Evolutionary conservation across 2,329 filamentous ascomycete species (phyloP).

Genomic region (Paecilomyces sp.): DNA sequence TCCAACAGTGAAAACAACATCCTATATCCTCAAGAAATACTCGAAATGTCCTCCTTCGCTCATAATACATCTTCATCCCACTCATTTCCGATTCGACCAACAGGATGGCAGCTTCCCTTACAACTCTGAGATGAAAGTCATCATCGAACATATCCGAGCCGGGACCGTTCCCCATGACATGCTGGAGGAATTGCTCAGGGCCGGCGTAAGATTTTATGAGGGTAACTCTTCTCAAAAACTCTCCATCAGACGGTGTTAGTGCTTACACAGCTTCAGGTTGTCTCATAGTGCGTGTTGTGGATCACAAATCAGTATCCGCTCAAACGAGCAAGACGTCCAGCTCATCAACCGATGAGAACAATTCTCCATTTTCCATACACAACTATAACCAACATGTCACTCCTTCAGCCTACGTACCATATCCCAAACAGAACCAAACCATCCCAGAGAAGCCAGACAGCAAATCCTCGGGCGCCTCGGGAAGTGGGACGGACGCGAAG

Average conservation of each 20-base stretch:
- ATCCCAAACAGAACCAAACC: constrained; percentile 46
- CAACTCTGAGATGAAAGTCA: constrained; percentile 79
- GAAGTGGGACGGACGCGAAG: constrained; percentile 14
- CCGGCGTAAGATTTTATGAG: constrained; percentile 79
- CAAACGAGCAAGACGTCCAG: constrained; percentile 52
- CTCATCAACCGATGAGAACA: constrained; percentile 53
- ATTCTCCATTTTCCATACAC: constrained; percentile 74
- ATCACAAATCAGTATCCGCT: constrained; percentile 64
- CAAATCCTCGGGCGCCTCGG: constrained; percentile 15
- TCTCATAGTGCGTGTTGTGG: constrained; percentile 87
- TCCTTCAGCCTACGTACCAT: constrained; percentile 77
- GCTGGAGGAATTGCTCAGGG: constrained; percentile 65
- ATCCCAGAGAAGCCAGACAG: constrained; percentile 17
- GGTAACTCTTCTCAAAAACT: constrained; percentile 38
- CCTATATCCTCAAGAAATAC: constrained; percentile 79
- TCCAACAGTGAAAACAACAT: constrained; percentile 59
- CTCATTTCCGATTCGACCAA: constrained; percentile 85
- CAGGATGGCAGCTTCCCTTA: constrained; percentile 91
- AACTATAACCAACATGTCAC: constrained; percentile 88
- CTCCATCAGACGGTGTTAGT: constrained; percentile 1
- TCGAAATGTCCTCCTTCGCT: constrained; percentile 68
- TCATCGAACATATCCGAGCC: constrained; percentile 67
- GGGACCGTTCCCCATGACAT: constrained; percentile 86
- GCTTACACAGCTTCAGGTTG: constrained; percentile 46
- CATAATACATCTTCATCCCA: constrained; percentile 75